phyloP scores from a whole-genome alignment of 2,329 filamentous ascomycete genomes.

The Teratosphaeriaceae sp. region DNA sequence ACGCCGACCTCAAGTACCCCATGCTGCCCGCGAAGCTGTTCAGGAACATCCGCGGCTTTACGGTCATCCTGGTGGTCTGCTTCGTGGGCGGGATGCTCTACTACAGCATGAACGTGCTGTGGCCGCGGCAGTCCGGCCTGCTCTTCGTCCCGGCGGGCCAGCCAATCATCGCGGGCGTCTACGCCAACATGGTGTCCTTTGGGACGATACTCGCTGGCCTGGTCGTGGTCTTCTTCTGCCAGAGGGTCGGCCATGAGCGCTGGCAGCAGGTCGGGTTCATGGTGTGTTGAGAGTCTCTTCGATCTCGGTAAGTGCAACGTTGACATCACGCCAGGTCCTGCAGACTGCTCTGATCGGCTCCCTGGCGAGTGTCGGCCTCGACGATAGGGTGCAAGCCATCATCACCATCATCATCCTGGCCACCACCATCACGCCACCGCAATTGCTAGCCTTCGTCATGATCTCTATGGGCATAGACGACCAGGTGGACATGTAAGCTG shows the following conservation, averaged over 20 bases:
- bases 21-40: constrained; percentile 11
- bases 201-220: constrained; percentile 5
- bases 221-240: constrained; percentile 6
- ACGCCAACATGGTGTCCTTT: constrained; percentile 13
- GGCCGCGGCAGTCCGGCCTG: constrained; percentile 11
- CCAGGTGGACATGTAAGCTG: constrained; percentile 10
- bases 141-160: constrained; percentile 9
- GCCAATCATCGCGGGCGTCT: constrained; percentile 12
- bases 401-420: constrained; percentile 11
- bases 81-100: constrained; percentile 13
- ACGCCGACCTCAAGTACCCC: constrained; percentile 10
- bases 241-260: constrained; percentile 10
- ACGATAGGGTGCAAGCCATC: constrained; percentile 11
- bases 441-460: constrained; percentile 12
- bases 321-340: neutral
- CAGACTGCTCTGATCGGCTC: constrained; percentile 13
- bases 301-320: too few species aligned
- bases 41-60: constrained; percentile 11
- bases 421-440: constrained; percentile 10
- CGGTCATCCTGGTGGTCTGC: constrained; percentile 9
- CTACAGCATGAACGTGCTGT: constrained; percentile 13
- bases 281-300: constrained; percentile 6
- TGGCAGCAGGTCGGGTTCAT: constrained; percentile 13
- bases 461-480: constrained; percentile 11
- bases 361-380: constrained; percentile 8